Base-by-base conservation (phyloP, 2,329 filamentous ascomycete genomes). In the Pseudogymnoascus sp. region DNA sequence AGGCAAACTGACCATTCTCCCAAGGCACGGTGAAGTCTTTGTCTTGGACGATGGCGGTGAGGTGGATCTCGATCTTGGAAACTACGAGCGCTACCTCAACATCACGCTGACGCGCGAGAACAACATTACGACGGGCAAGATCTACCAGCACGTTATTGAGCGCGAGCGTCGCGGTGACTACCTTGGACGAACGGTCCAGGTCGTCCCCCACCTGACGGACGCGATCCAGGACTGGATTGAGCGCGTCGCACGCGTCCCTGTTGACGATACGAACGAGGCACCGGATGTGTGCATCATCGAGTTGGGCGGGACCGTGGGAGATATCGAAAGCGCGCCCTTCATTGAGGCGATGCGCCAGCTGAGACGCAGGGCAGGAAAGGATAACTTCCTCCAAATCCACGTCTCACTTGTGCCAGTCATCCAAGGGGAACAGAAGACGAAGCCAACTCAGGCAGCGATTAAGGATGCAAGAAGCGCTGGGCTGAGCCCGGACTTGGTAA, bases 41-140 rank as follows among this genome's bases (percentile, higher is more conserved):
- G 93, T 97, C 59, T 83, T 95, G 64, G 86, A 90, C 70, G 91
- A 95, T 71, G 90, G 90, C 67, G 89, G 89, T 68, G 89, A 91
- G 75, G 84, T 87, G 66, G 88, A 90, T 72, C 82, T 91, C 64
- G 88, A 91, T 73, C 80, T 91, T 35, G 88, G 88, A 67, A 90
- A 90, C 75, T 90, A 90, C 77, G 88, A 90, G 74, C 83, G 88
- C 46, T 96, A 96, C 74, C 86, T 96, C 62, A 88, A 88, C 72
- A 88, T 93, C 68, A 90, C 88, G 62, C 82, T 98, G 65, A 91
- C 86, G 7, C 82, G 88, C 66, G 92, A 96, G 70, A 91, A 93
- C 80, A 98, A 98, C 77, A 96, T 99, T 77, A 99, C 95, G 3
- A 96, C 93, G 5, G 95, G 95, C 73, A 97, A 98, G 80, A 91